Base-by-base conservation (phyloP, 179 eudicot species). In the Spergularia azorica region DNA sequence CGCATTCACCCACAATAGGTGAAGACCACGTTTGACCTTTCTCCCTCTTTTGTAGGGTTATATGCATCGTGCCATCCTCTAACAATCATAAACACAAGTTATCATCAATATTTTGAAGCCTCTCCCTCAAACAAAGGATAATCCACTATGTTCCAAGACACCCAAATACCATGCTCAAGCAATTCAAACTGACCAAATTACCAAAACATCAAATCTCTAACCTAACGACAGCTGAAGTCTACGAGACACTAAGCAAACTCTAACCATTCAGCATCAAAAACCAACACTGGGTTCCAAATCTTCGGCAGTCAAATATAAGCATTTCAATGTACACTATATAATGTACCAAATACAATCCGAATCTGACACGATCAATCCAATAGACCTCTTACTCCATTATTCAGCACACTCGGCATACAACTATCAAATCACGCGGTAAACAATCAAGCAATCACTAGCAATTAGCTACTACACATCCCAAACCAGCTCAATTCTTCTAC, bases 31-130 rank as follows among this genome's bases (percentile, higher is more conserved):
- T 88, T 81, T 83, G 88, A 52, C 97, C 98, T 86, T 90, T 95
- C 62, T 95, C 97, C 89, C 98, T 90, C 89, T 95, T 94, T 83
- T 93, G 95, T 77, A 95, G 75, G 69, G 98, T 95, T 82, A 95
- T 84, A 82, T 95, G 97, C 95, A 93, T 76, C 15, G 79, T 86
- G 72, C 87, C 92, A 85, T 92, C 98, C 91, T 92, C 96, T 94
- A 86, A 52, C 67, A 83, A 41, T 75, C 63, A 73, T 38, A 55
- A 57, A 38, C 9, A 52, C 20, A 38, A 9, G 12, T 63, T 20
- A 74, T 71, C 38, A 78, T 74, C 58, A 5, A 52, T 13, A 61
- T 63, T 48, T 9, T 10, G 73, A 48, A 56, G 26, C 18, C 32
- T 38, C 41, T 11, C 36, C 15, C 77, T 48, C 50, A 39, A 50